Percentiles rank a stretch among this genome's conserved stretches.
Conservation (phyloP, 2,329 filamentous ascomycete species). For the Penicillium hordei region DNA sequence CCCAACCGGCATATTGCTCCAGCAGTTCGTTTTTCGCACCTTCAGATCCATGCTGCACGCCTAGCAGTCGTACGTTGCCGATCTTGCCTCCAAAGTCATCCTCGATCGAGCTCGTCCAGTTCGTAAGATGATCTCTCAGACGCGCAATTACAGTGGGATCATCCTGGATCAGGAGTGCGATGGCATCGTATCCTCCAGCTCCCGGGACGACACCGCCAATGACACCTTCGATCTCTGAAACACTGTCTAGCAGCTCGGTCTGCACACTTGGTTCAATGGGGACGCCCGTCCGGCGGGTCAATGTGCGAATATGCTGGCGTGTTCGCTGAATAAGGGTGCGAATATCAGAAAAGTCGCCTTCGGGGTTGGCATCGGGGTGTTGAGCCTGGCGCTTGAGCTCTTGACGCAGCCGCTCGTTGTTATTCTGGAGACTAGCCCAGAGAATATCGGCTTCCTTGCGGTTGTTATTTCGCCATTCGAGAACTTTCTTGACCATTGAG, state of each 20-base stretch:
- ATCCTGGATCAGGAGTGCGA: slow-evolving; percentile 76
- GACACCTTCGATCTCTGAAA: slow-evolving; percentile 71
- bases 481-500: slow-evolving; percentile 89
- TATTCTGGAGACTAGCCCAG: slow-evolving; percentile 72
- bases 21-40: slow-evolving; percentile 44
- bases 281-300: slow-evolving; percentile 72
- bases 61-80: slow-evolving; percentile 46
- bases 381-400: slow-evolving; percentile 59
- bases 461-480: slow-evolving; percentile 73
- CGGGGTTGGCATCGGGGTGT: slow-evolving; percentile 42
- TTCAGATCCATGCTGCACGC: slow-evolving; percentile 48
- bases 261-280: slow-evolving; percentile 88
- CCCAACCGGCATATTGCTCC: slow-evolving; percentile 42
- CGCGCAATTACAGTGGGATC: slow-evolving; percentile 61
- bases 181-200: slow-evolving; percentile 89
- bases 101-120: slow-evolving; percentile 59
- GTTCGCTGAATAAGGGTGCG: slow-evolving; percentile 53
- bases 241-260: slow-evolving; percentile 77
- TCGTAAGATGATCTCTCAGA: slow-evolving; percentile 62
- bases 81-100: slow-evolving; percentile 48
- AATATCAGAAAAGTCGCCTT: slow-evolving; percentile 54
- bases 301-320: slow-evolving; percentile 65
- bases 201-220: slow-evolving; percentile 91
- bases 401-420: slow-evolving; percentile 69
- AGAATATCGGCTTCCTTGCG: slow-evolving; percentile 63